phyloP scores from a whole-genome alignment of 768 basidiomycete species.

The Boletus barrowsii region DNA sequence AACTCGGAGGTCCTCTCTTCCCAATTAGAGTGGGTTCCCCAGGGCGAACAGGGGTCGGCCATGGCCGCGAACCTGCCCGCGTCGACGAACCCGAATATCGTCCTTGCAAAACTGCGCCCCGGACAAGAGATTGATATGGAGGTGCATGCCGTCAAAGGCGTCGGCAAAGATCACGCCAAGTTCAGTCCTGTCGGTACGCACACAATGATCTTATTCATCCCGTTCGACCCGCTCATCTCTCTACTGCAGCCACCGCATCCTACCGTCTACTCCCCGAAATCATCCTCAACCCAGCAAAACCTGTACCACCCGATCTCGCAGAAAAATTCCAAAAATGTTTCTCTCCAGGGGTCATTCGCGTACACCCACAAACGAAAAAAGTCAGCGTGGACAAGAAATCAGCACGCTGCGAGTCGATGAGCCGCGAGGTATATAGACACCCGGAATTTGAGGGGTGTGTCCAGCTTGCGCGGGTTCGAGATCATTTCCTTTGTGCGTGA shows the following conservation, averaged over 20 bases:
- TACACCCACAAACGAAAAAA: slow-evolving; percentile 54
- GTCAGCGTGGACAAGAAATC: slow-evolving; percentile 61
- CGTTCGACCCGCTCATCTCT: background rate
- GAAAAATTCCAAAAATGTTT: slow-evolving; percentile 88
- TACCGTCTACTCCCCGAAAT: slow-evolving; percentile 91
- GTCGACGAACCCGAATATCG: slow-evolving; percentile 77
- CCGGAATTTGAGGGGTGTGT: slow-evolving; percentile 86
- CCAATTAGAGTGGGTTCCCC: slow-evolving; percentile 72
- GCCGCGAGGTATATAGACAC: slow-evolving; percentile 88
- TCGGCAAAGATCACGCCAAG: slow-evolving; percentile 95
- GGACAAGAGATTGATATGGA: slow-evolving; percentile 86
- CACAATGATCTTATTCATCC: background rate
- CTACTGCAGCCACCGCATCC: slow-evolving; percentile 77
- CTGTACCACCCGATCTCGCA: slow-evolving; percentile 73
- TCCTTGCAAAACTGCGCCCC: slow-evolving; percentile 87
- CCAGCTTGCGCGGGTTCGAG: slow-evolving; percentile 78
- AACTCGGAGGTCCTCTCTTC: slow-evolving; percentile 68
- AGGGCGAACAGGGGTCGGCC: slow-evolving; percentile 72
- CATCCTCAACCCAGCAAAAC: slow-evolving; percentile 60
- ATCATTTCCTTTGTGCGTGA: slow-evolving; percentile 87
- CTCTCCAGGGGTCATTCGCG: slow-evolving; percentile 72
- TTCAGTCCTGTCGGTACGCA: slow-evolving; percentile 87
- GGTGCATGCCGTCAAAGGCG: slow-evolving; percentile 87
- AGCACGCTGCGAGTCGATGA: slow-evolving; percentile 84
- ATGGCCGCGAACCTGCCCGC: slow-evolving; percentile 54